Conservation (phyloP, 148 eudicot genomes). For the Chenopodium quinoa region DNA sequence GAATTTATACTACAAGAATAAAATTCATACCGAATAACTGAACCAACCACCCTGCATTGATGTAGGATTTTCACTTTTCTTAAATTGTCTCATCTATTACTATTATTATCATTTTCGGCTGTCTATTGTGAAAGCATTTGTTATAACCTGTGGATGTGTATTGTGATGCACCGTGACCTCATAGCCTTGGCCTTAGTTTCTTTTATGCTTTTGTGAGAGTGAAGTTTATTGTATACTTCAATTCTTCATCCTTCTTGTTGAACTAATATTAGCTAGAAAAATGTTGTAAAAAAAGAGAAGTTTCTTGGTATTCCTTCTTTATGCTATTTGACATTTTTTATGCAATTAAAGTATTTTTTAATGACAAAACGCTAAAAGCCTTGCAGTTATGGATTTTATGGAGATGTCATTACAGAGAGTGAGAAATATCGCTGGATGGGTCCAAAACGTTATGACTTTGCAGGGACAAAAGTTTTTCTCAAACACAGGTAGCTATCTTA, state of each 20-base stretch:
- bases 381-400: slow-evolving; percentile 91
- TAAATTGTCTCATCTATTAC: not conserved
- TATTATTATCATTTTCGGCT: no score
- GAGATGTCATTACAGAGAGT: slow-evolving; percentile 94
- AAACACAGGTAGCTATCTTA: slow-evolving; percentile 60
- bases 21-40: no score
- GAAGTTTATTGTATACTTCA: not conserved
- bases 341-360: slow-evolving; percentile 1
- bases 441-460: slow-evolving; percentile 90
- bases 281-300: not conserved
- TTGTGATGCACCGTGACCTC: not conserved
- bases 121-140: not conserved
- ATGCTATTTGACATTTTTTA: not conserved
- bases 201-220: no score
- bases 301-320: not conserved
- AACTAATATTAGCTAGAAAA: not conserved
- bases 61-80: not conserved
- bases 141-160: not conserved
- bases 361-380: slow-evolving; percentile 18
- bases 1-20: no score
- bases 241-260: not conserved
- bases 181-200: not conserved
- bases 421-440: slow-evolving; percentile 99
- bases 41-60: no score
- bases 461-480: slow-evolving; percentile 89